A percentile compares a stretch with the other conserved stretches of the same genome.
These are phyloP conservation scores for Rubroshorea leprosula DNA, from an alignment of 345 rosid genomes.

Conservation along the genomic window DNA sequence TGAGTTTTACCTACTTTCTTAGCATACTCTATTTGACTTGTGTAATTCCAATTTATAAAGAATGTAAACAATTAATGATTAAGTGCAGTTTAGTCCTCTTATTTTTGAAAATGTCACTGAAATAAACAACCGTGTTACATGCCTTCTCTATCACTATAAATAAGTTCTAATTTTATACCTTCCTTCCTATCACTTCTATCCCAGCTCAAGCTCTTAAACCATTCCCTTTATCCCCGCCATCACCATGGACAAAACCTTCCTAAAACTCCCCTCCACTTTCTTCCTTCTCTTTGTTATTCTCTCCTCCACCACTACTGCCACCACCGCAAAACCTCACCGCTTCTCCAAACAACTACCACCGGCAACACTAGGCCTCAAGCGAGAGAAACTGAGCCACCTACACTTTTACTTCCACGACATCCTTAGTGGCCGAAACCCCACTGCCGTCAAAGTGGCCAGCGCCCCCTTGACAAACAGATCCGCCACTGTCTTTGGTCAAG, in stretches of 20 bases:
- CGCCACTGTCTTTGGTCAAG: constrained; percentile 27
- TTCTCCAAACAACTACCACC: constrained; percentile 24
- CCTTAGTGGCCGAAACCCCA: constrained; percentile 30
- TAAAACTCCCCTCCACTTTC: background rate
- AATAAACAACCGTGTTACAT: too few species aligned
- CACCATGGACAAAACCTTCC: constrained; percentile 12
- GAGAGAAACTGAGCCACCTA: constrained; percentile 43
- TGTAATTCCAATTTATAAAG: too few species aligned
- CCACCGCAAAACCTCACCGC: constrained; percentile 8
- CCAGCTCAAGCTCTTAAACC: too few species aligned
- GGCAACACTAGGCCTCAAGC: constrained; percentile 25
- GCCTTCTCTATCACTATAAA: too few species aligned
- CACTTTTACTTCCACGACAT: constrained; percentile 53
- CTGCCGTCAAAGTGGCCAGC: constrained; percentile 29
- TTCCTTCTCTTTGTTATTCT: constrained; percentile 1
- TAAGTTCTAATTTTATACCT: too few species aligned
- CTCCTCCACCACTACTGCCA: background rate
- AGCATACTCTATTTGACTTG: too few species aligned
- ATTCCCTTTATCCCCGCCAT: background rate
- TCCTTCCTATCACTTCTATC: too few species aligned
- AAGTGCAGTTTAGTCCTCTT: too few species aligned
- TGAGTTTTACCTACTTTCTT: too few species aligned
- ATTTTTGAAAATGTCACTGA: too few species aligned
- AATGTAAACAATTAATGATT: too few species aligned
- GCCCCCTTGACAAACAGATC: constrained; percentile 30